phyloP scores from a whole-genome alignment of 2,329 filamentous ascomycete genomes.

The Aspergillus eucalypticola region DNA sequence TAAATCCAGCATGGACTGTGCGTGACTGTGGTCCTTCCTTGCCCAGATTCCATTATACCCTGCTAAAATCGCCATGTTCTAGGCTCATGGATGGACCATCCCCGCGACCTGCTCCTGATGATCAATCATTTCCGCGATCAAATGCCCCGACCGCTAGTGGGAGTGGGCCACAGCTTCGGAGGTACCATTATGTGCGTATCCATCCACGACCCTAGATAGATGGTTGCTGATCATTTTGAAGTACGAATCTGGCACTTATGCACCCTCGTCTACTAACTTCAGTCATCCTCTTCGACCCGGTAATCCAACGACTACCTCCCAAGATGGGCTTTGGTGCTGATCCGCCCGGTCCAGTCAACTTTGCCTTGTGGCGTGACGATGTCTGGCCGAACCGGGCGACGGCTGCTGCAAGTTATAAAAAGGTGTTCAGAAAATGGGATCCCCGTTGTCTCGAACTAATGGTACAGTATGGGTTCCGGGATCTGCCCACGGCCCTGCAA shows the following conservation, averaged over 20 bases:
- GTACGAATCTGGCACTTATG: constrained; percentile 8
- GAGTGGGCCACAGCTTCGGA: constrained; percentile 15
- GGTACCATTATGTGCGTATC: constrained; percentile 35
- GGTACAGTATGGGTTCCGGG: neutral
- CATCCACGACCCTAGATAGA: neutral
- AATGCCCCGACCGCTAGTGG: constrained; percentile 12
- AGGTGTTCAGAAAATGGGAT: neutral
- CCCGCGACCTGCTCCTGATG: constrained; percentile 12
- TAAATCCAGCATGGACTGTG: constrained; percentile 15
- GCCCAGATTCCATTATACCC: neutral
- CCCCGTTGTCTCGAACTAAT: neutral
- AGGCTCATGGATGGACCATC: constrained; percentile 16
- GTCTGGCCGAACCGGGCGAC: neutral
- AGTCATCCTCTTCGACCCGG: constrained; percentile 9
- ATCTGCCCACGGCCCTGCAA: neutral
- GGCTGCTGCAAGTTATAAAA: neutral
- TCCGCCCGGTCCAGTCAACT: neutral
- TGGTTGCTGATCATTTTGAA: neutral
- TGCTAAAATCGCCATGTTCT: neutral
- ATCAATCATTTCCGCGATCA: constrained; percentile 19
- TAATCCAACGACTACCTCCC: neutral
- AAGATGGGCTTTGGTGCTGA: neutral
- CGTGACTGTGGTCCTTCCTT: neutral
- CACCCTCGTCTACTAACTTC: constrained; percentile 11
- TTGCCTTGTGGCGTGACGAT: neutral